Conservation (phyloP, 2,329 filamentous ascomycete species). For the Nemania sp. region DNA sequence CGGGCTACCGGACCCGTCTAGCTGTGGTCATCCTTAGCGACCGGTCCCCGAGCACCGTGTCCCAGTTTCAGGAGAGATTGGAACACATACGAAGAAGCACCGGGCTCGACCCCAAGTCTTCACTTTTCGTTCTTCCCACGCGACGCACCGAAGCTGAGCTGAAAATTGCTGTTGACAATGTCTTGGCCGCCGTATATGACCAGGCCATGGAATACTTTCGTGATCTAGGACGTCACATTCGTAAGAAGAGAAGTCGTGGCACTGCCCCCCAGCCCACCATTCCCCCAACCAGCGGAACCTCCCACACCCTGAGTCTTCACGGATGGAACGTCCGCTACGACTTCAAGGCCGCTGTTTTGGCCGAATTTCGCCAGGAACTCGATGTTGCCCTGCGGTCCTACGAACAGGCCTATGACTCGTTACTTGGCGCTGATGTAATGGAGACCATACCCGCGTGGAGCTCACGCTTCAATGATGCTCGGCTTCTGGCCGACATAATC, state of each 20-base stretch:
- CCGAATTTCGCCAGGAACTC: slow-evolving; percentile 91
- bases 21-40: slow-evolving; percentile 79
- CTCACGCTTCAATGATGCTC: slow-evolving; percentile 87
- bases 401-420: slow-evolving; percentile 80
- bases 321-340: slow-evolving; percentile 96
- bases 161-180: slow-evolving; percentile 70
- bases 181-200: slow-evolving; percentile 73
- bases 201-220: slow-evolving; percentile 87
- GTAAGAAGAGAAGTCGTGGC: slow-evolving; percentile 83
- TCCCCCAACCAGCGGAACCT: slow-evolving; percentile 80
- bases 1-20: slow-evolving; percentile 77
- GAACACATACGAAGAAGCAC: slow-evolving; percentile 78
- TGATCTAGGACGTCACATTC: slow-evolving; percentile 87
- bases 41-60: slow-evolving; percentile 54
- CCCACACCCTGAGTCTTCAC: slow-evolving; percentile 78
- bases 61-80: slow-evolving; percentile 72
- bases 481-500: slow-evolving; percentile 80
- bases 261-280: slow-evolving; percentile 78
- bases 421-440: slow-evolving; percentile 82
- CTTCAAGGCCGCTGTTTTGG: slow-evolving; percentile 87
- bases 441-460: slow-evolving; percentile 90
- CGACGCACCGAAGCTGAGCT: slow-evolving; percentile 72
- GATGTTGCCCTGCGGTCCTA: slow-evolving; percentile 85
- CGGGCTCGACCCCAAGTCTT: slow-evolving; percentile 77
- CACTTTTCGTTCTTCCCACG: slow-evolving; percentile 79